A percentile compares a stretch with the other conserved stretches of the same genome.
Evolutionary conservation across 768 basidiomycete species (phyloP).

Genomic region (Dacryopinax primogenitus): DNA sequence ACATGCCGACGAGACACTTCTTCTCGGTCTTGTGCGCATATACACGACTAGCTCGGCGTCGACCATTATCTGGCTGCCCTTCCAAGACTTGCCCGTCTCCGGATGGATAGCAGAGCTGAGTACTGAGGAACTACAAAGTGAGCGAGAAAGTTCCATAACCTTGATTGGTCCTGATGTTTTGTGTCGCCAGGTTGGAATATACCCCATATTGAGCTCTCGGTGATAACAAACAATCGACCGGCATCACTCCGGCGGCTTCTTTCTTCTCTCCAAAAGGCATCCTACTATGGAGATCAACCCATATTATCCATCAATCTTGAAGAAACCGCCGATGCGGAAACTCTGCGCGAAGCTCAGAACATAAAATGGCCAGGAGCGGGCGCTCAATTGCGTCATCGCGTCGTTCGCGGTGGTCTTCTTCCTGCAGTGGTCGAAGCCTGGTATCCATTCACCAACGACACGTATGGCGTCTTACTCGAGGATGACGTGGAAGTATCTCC

Average conservation of each 20-base stretch:
- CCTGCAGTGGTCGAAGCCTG: constrained; percentile 80
- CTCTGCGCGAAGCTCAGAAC: constrained; percentile 38
- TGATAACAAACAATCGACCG: constrained; percentile 70
- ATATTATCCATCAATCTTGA: constrained; percentile 60
- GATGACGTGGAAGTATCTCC: constrained; percentile 81
- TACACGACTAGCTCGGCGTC: background rate
- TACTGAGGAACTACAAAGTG: constrained; percentile 48
- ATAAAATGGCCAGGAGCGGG: constrained; percentile 50
- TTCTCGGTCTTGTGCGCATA: background rate
- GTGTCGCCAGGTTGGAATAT: constrained; percentile 53
- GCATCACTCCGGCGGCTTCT: constrained; percentile 56
- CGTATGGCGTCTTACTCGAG: constrained; percentile 69
- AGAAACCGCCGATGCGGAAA: constrained; percentile 53
- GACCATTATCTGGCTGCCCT: constrained; percentile 14
- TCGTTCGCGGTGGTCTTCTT: constrained; percentile 67
- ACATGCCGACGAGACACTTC: background rate
- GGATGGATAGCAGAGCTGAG: constrained; percentile 53
- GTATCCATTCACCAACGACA: constrained; percentile 62
- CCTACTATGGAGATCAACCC: constrained; percentile 59
- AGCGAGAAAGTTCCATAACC: constrained; percentile 14
- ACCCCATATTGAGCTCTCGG: constrained; percentile 52
- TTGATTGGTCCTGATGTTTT: background rate
- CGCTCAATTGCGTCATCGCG: constrained; percentile 52
- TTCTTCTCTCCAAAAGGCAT: constrained; percentile 41
- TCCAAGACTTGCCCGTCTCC: constrained; percentile 36